Evolutionary conservation across 2,329 filamentous ascomycete species (phyloP).

Genomic region (Sarocladium brachiariae): DNA sequence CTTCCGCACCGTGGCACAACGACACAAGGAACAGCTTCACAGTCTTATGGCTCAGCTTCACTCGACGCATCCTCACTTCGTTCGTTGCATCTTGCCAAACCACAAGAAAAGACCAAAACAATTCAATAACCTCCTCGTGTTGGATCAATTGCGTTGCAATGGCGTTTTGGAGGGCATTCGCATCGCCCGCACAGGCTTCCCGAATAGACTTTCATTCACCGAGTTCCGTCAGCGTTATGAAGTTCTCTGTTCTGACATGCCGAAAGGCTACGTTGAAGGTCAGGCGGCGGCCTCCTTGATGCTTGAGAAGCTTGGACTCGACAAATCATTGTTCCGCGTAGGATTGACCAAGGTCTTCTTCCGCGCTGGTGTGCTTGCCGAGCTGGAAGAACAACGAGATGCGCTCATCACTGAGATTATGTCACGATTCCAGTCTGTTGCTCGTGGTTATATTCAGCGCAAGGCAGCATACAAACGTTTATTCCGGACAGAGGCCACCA

Average conservation of each 20-base stretch:
- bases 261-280: constrained; percentile 84
- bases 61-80: constrained; percentile 95
- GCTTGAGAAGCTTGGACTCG: constrained; percentile 80
- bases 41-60: constrained; percentile 90
- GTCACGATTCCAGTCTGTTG: constrained; percentile 84
- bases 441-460: constrained; percentile 82
- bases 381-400: constrained; percentile 93
- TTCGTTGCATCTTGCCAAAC: constrained; percentile 94
- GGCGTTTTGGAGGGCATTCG: constrained; percentile 98
- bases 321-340: constrained; percentile 82
- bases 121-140: constrained; percentile 82
- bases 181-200: constrained; percentile 94
- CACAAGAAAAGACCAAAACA: constrained; percentile 96
- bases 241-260: constrained; percentile 82
- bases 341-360: constrained; percentile 98
- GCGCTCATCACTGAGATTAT: constrained; percentile 90
- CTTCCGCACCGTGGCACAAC: constrained; percentile 92
- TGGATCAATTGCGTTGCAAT: constrained; percentile 96
- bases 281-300: constrained; percentile 80
- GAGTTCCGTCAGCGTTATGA: constrained; percentile 97
- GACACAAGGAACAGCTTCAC: constrained; percentile 98
- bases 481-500: constrained; percentile 88
- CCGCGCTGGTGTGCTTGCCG: constrained; percentile 87
- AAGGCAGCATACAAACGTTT: constrained; percentile 86
- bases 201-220: constrained; percentile 82